Conservation (phyloP, 352 stramenopile genomes). For the Globisporangium orthogonon region DNA sequence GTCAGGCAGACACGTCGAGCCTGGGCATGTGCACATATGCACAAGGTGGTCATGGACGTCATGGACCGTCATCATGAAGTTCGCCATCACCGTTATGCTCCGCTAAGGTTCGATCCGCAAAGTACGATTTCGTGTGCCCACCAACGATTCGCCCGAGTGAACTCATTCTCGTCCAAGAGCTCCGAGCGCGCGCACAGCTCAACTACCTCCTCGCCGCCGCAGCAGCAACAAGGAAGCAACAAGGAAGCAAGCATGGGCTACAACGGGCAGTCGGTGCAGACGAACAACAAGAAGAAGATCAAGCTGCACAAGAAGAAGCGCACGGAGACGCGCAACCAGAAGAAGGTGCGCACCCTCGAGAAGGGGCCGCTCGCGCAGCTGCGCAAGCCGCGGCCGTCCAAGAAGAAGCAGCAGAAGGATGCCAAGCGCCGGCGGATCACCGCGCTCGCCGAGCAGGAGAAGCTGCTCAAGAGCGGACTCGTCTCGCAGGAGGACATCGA, state of each 20-base stretch:
- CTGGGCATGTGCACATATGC: no score
- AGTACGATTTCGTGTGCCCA: neutral
- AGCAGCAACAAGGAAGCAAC: conserved; percentile 1
- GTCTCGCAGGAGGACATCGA: conserved; percentile 82
- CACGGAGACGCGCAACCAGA: conserved; percentile 63
- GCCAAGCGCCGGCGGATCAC: conserved; percentile 70
- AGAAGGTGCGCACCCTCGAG: conserved; percentile 61
- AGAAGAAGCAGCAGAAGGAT: conserved; percentile 87
- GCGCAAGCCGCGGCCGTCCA: conserved; percentile 61
- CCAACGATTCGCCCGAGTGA: neutral
- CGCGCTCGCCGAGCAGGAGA: conserved; percentile 64
- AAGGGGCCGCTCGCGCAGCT: conserved; percentile 52
- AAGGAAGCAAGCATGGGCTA: conserved; percentile 26
- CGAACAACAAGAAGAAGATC: conserved; percentile 85
- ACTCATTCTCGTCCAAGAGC: neutral
- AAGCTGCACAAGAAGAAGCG: conserved; percentile 86
- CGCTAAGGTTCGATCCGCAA: neutral
- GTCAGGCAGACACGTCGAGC: no score
- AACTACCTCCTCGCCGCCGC: neutral
- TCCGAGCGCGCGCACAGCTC: no score
- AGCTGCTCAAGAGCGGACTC: conserved; percentile 71
- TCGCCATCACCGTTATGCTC: no score
- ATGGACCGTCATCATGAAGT: no score
- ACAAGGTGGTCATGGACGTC: no score
- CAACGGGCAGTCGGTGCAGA: conserved; percentile 62